Percentiles rank a stretch among this genome's conserved stretches.
These are phyloP conservation scores for Pachyrhizus erosus DNA, from an alignment of 306 rosid genomes.

Conservation along the genomic window DNA sequence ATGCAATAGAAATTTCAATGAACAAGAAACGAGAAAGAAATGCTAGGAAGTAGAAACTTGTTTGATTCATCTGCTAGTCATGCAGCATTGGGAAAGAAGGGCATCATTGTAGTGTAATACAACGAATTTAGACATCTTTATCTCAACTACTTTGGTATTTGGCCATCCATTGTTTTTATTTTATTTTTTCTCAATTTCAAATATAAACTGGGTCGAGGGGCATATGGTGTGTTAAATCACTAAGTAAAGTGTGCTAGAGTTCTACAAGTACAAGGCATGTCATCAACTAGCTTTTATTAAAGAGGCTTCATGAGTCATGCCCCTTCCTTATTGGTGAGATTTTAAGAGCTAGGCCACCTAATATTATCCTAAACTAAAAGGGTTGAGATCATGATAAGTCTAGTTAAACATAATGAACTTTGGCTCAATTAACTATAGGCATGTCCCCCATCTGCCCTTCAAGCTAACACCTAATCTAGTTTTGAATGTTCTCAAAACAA, in stretches of 20 bases:
- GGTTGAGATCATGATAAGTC: conserved; percentile 53
- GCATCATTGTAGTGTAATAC: conserved; percentile 33
- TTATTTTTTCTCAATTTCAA: conserved; percentile 14
- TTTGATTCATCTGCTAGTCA: conserved; percentile 50
- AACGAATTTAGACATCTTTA: conserved; percentile 40
- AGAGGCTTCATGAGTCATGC: conserved; percentile 34
- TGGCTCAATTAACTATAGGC: conserved; percentile 50
- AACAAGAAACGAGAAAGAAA: conserved; percentile 8
- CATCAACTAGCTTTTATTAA: conserved; percentile 33
- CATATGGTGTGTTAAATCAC: conserved; percentile 27
- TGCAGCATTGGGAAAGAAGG: conserved; percentile 20
- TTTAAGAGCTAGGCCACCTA: conserved; percentile 53
- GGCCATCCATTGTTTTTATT: conserved; percentile 26
- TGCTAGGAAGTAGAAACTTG: conserved; percentile 35
- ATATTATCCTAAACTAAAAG: conserved; percentile 54
- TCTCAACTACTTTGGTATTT: conserved; percentile 12
- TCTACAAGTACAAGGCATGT: conserved; percentile 23
- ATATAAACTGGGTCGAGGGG: conserved; percentile 18
- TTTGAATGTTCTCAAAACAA: conserved; percentile 48
- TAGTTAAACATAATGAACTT: conserved; percentile 66
- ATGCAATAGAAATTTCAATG: background rate
- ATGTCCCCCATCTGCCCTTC: conserved; percentile 63
- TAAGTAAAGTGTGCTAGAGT: conserved; percentile 39
- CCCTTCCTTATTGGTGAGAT: conserved; percentile 36
- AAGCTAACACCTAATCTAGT: conserved; percentile 39